Conservation (phyloP, 768 basidiomycete species). For the Boletales sp. region DNA sequence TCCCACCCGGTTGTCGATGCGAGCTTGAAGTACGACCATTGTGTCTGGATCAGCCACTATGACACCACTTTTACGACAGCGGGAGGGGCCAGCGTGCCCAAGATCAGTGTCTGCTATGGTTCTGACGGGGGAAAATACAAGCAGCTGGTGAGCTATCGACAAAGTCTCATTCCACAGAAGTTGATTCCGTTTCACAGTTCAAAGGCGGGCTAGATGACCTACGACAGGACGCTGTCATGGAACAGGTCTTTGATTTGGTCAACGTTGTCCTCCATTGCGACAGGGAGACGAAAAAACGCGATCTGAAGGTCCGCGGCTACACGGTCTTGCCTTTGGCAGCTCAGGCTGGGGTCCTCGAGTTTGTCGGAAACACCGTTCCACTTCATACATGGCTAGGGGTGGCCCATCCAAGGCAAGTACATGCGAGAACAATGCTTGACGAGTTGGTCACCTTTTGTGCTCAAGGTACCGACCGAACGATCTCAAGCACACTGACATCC, state of each 20-base stretch:
- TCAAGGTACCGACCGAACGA: conserved; percentile 68
- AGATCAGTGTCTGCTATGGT: conserved; percentile 71
- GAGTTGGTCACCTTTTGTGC: neutral
- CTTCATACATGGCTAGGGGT: conserved; percentile 56
- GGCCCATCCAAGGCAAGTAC: conserved; percentile 60
- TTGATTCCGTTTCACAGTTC: conserved; percentile 51
- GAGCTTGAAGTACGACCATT: conserved; percentile 61
- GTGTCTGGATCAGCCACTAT: conserved; percentile 69
- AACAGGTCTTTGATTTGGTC: conserved; percentile 91
- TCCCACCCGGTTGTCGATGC: conserved; percentile 64
- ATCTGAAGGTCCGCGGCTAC: conserved; percentile 77
- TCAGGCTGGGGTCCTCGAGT: conserved; percentile 85
- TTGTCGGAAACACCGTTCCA: conserved; percentile 75
- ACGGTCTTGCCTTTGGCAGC: conserved; percentile 82
- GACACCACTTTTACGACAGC: conserved; percentile 54
- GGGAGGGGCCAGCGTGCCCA: conserved; percentile 82
- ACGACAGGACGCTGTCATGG: conserved; percentile 98
- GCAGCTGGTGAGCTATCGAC: conserved; percentile 62
- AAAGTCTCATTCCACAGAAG: neutral
- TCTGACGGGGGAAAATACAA: conserved; percentile 61
- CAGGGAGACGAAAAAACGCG: conserved; percentile 68
- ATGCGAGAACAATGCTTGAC: neutral
- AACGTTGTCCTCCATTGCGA: conserved; percentile 75
- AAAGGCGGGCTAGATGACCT: conserved; percentile 92
- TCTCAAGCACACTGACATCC: conserved; percentile 32